Evolutionary conservation across 2,329 filamentous ascomycete genomes (phyloP), one percentile per base, ranked within the genome.

Genomic region (Beauveria sp.): DNA sequence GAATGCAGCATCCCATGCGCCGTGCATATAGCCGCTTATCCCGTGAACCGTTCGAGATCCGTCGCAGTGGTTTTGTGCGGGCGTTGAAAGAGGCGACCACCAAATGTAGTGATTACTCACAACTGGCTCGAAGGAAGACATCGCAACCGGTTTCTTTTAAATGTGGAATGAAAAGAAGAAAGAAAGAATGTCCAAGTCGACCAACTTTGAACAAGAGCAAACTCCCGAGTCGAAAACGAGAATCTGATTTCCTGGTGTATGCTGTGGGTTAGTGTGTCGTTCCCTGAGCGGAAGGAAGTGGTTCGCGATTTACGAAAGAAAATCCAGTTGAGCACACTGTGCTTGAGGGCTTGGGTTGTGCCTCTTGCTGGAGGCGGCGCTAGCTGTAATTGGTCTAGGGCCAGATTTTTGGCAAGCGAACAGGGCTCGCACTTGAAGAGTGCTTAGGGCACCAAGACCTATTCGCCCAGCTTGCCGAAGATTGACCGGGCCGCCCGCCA

Each of bases 61-160:
- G 58, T 52, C 49, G 58, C 58, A 9, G 40, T 38, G 46, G 26
- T 40, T 31, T 52, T 60, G 58, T 53, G 38, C 10, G 42, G 49
- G 45, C 58, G 48, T 52, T 46, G 58, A 43, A 45, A 24, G 24
- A 20, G 48, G 31, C 38, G 43, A 16, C 3, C 34, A 22, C 22
- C 16, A 10, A 45, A 18, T 42, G 34, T 14, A 24, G 48, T 20
- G 42, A 22, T 20, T 60, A 88, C 85, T 87, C 80, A 88, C 86
- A 82, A 87, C 84, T 78, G 79, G 76, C 82, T 88, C 86, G 79
- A 88, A 88, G 74, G 82, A 83, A 77, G 85, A 87, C 85, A 88
- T 87, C 76, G 80, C 84, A 70, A 71, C 67, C 69, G 72, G 61
- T 54, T 38, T 77, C 73, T 75, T 69, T 71, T 71, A 67, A 69